Evolutionary conservation across 257 asterid genomes (phyloP), one percentile per base, ranked within the genome.

Genomic region (Misopates orontium): DNA sequence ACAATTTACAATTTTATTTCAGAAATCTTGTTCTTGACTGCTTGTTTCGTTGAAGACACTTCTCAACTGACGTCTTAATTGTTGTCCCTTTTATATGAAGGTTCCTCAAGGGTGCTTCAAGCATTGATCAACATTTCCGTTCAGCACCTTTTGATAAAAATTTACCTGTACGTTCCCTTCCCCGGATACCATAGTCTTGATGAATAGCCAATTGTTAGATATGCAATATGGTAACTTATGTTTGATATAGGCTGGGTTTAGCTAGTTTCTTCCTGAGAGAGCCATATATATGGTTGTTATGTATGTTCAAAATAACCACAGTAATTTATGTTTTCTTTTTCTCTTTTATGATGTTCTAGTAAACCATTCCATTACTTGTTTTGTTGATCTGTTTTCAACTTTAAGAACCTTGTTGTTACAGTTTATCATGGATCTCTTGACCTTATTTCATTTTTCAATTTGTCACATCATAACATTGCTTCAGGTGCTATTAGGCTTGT

Each of bases 71-170:
- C 67, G 67, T 64, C 40, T 56, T 69, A 69, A 24, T 49, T 60
- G 23, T 25, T 60, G 57, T 25, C 53, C 64, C 61, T 12, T 60
- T 68, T 65, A 60, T 56, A 25, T 71, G 78, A 77, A 93, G 99
- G 85, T 93, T 93, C 73, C 90, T 94, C 18, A 82, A 83, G 79
- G 99, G 99, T 70, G 99, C 99, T 79, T 88, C 95, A 64, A 88
- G 93, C 62, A 75, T 90, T 68, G 99, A 94, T 84, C 95, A 86
- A 71, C 97, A 90, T 82, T 88, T 90, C 82, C 76, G 36, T 66
- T 83, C 96, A 25, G 82, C 89, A 20, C 95, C 97, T 64, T 85
- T 79, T 40, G 93, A 88, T 79, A 82, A 86, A 75, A 94, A 90
- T 64, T 66, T 94, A 48, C 99, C 97, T 70, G 99, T 93, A 90